These are phyloP conservation scores for Tothia fuscella DNA, from an alignment of 2,329 filamentous ascomycete species.

Conservation along the genomic window DNA sequence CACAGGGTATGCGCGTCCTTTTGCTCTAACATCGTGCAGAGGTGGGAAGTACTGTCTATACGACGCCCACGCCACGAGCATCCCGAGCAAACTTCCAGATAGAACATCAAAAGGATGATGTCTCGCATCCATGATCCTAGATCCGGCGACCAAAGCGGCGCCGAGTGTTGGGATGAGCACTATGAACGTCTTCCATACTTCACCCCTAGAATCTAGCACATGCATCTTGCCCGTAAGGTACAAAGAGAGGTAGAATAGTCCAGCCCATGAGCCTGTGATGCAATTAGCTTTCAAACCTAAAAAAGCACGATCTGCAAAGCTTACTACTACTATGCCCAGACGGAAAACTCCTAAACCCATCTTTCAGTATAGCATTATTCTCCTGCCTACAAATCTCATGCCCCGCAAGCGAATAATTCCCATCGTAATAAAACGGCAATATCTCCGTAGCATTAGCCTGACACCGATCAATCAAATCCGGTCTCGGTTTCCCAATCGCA, in stretches of 20 bases:
- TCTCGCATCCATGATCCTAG: constrained; percentile 49
- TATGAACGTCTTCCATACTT: constrained; percentile 47
- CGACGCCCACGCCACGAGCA: constrained; percentile 38
- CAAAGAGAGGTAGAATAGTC: constrained; percentile 46
- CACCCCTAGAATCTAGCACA: constrained; percentile 46
- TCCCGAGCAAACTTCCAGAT: constrained; percentile 41
- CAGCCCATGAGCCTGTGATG: constrained; percentile 42
- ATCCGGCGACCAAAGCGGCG: constrained; percentile 43
- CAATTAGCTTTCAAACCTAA: background rate
- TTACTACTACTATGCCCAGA: constrained; percentile 45
- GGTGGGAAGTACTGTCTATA: constrained; percentile 51
- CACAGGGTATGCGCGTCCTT: constrained; percentile 47
- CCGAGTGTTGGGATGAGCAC: constrained; percentile 42
- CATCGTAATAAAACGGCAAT: constrained; percentile 19
- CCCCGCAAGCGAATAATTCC: constrained; percentile 31
- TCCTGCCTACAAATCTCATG: constrained; percentile 40
- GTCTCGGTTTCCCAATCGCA: constrained; percentile 46
- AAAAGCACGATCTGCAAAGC: too few species aligned
- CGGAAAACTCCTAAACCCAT: constrained; percentile 48
- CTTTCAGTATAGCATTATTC: constrained; percentile 40
- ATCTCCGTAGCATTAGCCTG: constrained; percentile 24
- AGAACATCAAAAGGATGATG: constrained; percentile 52
- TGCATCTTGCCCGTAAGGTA: constrained; percentile 50
- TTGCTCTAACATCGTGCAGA: constrained; percentile 42
- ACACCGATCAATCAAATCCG: constrained; percentile 47